These are phyloP conservation scores for Macrophomina phaseolina DNA, from an alignment of 2,329 filamentous ascomycete species.

Conservation along the genomic window DNA sequence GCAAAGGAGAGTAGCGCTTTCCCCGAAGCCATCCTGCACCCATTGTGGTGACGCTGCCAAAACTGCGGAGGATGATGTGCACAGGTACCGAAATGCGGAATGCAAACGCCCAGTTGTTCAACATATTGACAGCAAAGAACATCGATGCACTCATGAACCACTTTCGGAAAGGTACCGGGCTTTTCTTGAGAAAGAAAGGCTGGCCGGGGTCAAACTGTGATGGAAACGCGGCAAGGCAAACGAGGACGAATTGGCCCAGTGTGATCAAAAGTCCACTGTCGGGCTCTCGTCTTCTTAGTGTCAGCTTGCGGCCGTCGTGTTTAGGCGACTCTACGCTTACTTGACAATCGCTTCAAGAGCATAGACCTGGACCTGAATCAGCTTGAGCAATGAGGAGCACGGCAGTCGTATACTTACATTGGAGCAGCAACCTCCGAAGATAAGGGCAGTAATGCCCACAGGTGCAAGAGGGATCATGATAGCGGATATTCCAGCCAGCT, in stretches of 20 bases:
- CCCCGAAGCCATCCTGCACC: conserved; percentile 85
- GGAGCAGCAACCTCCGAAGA: conserved; percentile 94
- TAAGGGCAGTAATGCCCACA: conserved; percentile 73
- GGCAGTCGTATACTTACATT: conserved; percentile 66
- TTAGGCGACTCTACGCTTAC: conserved; percentile 57
- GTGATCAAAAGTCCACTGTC: conserved; percentile 73
- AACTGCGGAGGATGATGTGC: conserved; percentile 94
- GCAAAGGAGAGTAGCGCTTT: conserved; percentile 79
- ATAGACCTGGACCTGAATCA: conserved; percentile 70
- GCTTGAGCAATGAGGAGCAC: background rate
- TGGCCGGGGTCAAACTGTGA: conserved; percentile 58
- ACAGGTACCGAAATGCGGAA: conserved; percentile 96
- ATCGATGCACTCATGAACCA: conserved; percentile 89
- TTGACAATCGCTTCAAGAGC: conserved; percentile 94
- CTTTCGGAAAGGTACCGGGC: conserved; percentile 79
- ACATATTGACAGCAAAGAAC: conserved; percentile 90
- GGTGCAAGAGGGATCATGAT: conserved; percentile 39
- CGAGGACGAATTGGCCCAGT: conserved; percentile 60
- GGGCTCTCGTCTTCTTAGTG: conserved; percentile 71
- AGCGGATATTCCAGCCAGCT: background rate
- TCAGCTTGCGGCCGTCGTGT: conserved; percentile 30
- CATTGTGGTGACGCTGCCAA: conserved; percentile 95
- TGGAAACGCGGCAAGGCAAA: conserved; percentile 64
- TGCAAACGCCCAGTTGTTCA: conserved; percentile 98
- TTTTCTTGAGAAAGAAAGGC: conserved; percentile 75